A percentile compares a stretch with the other conserved stretches of the same genome.
Evolutionary conservation across 2,329 filamentous ascomycete species (phyloP).

Genomic region (Stagonosporopsis cucurbitacearum): DNA sequence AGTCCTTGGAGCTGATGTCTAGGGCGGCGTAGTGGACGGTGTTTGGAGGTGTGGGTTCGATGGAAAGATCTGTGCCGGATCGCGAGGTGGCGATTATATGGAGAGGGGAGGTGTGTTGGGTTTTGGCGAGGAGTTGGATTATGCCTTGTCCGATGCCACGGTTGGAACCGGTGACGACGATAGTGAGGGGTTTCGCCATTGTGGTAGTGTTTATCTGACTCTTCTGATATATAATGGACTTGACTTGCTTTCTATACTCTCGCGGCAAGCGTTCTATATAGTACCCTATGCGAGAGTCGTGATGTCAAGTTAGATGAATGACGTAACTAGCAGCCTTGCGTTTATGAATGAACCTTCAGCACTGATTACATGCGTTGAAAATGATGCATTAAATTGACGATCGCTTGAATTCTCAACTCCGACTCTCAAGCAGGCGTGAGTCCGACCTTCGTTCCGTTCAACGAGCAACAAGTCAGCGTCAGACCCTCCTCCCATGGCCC

Average conservation of each 20-base stretch:
- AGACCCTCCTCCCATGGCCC: slow-evolving; percentile 41
- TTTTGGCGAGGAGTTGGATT: slow-evolving; percentile 26
- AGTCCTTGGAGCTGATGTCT: slow-evolving; percentile 22
- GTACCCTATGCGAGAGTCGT: slow-evolving; percentile 5
- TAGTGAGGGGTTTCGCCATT: slow-evolving; percentile 23
- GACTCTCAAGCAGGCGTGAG: slow-evolving; percentile 31
- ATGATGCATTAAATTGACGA: background rate
- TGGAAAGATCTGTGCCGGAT: slow-evolving; percentile 18
- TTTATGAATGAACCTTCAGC: background rate
- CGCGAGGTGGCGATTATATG: slow-evolving; percentile 32
- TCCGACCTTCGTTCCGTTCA: slow-evolving; percentile 41
- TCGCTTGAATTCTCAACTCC: no score
- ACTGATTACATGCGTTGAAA: background rate
- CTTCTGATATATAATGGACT: no score
- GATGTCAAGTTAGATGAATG: slow-evolving; percentile 14
- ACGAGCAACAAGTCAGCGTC: slow-evolving; percentile 37
- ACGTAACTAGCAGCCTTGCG: slow-evolving; percentile 10
- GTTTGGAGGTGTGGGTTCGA: slow-evolving; percentile 15
- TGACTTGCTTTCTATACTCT: background rate
- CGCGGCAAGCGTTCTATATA: background rate
- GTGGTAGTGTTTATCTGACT: background rate
- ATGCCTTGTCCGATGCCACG: slow-evolving; percentile 34
- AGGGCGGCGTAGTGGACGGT: slow-evolving; percentile 22
- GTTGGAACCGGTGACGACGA: slow-evolving; percentile 34
- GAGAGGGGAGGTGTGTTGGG: slow-evolving; percentile 18